Evolutionary conservation across 208 protist species (phyloP), one percentile per base, ranked within the genome.

Genomic region (Trypanosoma lewisi): DNA sequence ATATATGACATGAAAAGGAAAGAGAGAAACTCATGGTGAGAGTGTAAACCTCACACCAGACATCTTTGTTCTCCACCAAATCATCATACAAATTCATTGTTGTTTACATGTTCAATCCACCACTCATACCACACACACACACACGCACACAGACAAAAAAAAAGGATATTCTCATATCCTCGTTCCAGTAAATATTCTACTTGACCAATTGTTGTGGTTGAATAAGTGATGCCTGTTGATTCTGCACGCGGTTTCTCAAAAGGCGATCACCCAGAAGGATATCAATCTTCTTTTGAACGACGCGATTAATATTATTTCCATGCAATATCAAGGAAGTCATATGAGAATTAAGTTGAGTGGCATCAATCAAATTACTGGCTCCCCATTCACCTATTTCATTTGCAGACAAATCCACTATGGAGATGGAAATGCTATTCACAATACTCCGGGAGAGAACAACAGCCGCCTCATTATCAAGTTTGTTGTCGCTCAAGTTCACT

Each of bases 241-340:
- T 73, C 54, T 87, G 33, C 9, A 78, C 62, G 25, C 82, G 80
- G 44, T 94, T 91, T 41, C 75, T 70, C 16, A 63, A 63, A 27
- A 92, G 33, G 6, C 86, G 86, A 39, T 93, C 86, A 36, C 83
- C 84, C 9, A 95, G 63, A n/a, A 93, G 42, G 21, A 72, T 80
- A 58, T 90, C 82, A 50, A 91, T 77, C 66, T 87, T 93, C 70
- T 92, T 88, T 75, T 93, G 86, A 8, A 88, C 78, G 5, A 88
- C 82, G 33, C 89, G 89, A 41, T 78, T 82, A 44, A 93, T 85
- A 36, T 77, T 72, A 70, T 95, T 95, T 45, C 89, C 89, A 34
- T 92, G 80, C 30, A 92, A 74, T 14, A 89, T 57, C 14, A 95
- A 48, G 2, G 77, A 83, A 33, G 57, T 67, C 12, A 95, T 71